phyloP scores from a whole-genome alignment of 2,329 filamentous ascomycete species.

The Talaromyces sp. region DNA sequence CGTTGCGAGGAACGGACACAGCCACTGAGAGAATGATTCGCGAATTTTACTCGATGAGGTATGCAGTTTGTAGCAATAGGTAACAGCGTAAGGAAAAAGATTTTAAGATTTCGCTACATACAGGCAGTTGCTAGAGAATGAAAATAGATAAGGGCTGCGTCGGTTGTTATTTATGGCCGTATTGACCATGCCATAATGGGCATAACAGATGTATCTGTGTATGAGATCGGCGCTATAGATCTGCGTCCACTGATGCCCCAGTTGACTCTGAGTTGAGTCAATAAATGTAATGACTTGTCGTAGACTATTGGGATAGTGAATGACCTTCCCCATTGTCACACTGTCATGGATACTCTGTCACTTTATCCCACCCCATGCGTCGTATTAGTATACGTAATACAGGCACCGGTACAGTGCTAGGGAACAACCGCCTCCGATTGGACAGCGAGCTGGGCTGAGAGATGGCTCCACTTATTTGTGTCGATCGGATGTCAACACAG shows the following conservation, averaged over 20 bases:
- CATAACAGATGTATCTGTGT: neutral
- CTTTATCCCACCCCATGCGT: neutral
- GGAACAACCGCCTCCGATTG: neutral
- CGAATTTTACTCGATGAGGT: neutral
- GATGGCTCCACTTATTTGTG: neutral
- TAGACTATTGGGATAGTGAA: neutral
- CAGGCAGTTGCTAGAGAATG: neutral
- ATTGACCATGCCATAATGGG: neutral
- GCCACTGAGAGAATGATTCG: neutral
- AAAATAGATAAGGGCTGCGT: neutral
- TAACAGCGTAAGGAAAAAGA: neutral
- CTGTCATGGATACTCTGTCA: neutral
- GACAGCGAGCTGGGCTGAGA: neutral
- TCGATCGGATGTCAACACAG: neutral
- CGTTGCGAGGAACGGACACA: neutral
- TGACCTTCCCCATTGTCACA: neutral
- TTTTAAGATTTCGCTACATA: neutral
- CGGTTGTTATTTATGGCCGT: neutral
- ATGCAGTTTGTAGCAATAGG: neutral
- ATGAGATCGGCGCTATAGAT: constrained; percentile 2
- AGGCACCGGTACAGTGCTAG: neutral
- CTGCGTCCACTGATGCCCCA: neutral
- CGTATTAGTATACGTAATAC: neutral
- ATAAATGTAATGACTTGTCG: neutral
- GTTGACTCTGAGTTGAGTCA: neutral